These are phyloP conservation scores for Cercis canadensis DNA, from an alignment of 306 rosid species.

Conservation along the genomic window DNA sequence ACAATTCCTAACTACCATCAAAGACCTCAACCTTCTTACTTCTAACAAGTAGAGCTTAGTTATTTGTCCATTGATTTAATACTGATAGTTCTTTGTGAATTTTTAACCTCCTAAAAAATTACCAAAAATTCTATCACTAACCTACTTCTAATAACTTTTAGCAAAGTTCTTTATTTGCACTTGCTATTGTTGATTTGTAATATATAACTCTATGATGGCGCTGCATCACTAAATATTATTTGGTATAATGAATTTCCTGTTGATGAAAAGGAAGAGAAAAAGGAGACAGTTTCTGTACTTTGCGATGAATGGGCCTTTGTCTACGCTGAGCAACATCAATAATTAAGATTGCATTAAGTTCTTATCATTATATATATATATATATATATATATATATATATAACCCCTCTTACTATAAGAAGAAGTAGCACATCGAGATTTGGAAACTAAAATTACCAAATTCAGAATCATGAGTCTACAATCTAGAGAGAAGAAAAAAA, in stretches of 20 bases:
- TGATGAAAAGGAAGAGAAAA: neutral
- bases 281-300: neutral
- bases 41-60: too few relatives aligned
- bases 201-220: too few relatives aligned
- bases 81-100: too few relatives aligned
- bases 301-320: neutral
- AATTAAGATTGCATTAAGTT: neutral
- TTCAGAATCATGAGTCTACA: neutral
- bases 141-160: neutral
- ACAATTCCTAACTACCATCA: too few relatives aligned
- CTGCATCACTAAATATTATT: too few relatives aligned
- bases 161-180: neutral
- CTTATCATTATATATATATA: neutral
- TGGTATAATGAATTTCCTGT: too few relatives aligned
- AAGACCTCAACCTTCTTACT: too few relatives aligned
- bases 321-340: slow-evolving; percentile 3
- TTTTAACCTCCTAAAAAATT: too few relatives aligned
- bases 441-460: neutral
- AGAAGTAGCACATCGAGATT: neutral
- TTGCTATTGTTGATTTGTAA: too few relatives aligned
- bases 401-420: neutral
- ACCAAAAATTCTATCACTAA: too few relatives aligned
- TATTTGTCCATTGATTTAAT: too few relatives aligned
- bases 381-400: neutral
- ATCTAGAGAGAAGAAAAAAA: neutral